Evolutionary conservation across 2,329 filamentous ascomycete species (phyloP), one percentile per base, ranked within the genome.

Genomic region (Niveomyces coronatus): DNA sequence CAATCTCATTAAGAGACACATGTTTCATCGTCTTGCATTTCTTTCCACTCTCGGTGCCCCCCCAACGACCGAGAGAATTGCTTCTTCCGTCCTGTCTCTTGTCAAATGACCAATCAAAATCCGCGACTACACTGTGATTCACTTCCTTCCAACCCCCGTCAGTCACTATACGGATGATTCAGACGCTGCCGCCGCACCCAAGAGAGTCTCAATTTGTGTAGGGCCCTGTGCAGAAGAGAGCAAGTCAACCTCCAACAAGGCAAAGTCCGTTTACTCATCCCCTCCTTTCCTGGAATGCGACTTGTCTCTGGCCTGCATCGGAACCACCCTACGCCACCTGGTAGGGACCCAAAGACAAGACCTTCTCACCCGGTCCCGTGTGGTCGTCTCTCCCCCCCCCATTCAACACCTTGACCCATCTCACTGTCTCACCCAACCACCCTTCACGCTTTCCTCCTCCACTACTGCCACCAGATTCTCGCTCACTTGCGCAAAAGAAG

Each of bases 271-370:
- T 6, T n/a, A 44, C 28, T 35, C 41, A 48, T 48, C 45, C 48
- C 50, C 52, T 51, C 48, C n/a, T n/a, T 51, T 53, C 43, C 49
- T 56, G 58, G 58, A 61, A 61, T 61, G 56, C 49, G 31, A 58
- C 45, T n/a, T 60, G 58, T 55, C 55, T 60, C 49, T 57, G 42
- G 33, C 45, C 45, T 58, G 56, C 52, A 58, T 60, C 49, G 56
- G 51, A 54, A 54, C 45, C 40, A 45, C 51, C 43, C 46, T 53
- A 44, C 51, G 51, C 55, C 54, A 53, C 54, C n/a, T 53, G 44
- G 47, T 45, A 55, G 48, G 43, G 54, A n/a, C n/a, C n/a, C n/a
- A n/a, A n/a, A n/a, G n/a, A n/a, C n/a, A n/a, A n/a, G n/a, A n/a
- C n/a, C n/a, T n/a, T n/a, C n/a, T n/a, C n/a, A n/a, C n/a, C n/a